Conservation (phyloP, 768 basidiomycete species). For the Artomyces pyxidatus region DNA sequence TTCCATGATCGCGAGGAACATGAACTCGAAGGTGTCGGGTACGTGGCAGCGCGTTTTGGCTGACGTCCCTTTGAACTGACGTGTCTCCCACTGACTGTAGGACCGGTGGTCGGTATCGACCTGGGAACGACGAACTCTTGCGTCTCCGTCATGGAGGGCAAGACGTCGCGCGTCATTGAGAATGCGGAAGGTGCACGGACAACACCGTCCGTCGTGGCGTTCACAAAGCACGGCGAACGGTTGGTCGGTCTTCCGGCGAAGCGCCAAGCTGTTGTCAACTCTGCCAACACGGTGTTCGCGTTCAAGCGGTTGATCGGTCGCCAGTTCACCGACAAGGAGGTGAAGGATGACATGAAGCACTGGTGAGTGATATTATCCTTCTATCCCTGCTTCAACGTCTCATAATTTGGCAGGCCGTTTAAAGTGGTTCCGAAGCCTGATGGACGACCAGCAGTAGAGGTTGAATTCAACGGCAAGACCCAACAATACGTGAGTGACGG, state of each 20-base stretch:
- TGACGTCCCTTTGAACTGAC: not conserved
- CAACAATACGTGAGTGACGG: constrained; percentile 62
- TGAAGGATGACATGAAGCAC: constrained; percentile 81
- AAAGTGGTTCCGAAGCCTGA: constrained; percentile 64
- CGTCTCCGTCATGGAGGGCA: constrained; percentile 92
- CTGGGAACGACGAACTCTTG: constrained; percentile 91
- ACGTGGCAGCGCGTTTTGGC: constrained; percentile 18
- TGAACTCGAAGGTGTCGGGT: constrained; percentile 94
- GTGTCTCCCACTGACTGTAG: constrained; percentile 26
- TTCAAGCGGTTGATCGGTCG: constrained; percentile 95
- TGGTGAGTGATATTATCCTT: constrained; percentile 41
- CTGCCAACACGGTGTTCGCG: constrained; percentile 86
- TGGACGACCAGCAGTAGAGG: constrained; percentile 72
- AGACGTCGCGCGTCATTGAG: constrained; percentile 91
- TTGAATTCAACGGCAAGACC: constrained; percentile 79
- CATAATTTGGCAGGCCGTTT: constrained; percentile 54
- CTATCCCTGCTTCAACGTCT: not conserved
- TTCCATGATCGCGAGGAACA: constrained; percentile 77
- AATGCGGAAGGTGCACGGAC: constrained; percentile 97
- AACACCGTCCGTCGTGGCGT: constrained; percentile 96
- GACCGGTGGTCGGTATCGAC: constrained; percentile 94
- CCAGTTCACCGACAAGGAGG: constrained; percentile 88
- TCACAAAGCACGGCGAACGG: constrained; percentile 97
- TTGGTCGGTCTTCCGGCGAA: constrained; percentile 94
- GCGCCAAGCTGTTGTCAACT: constrained; percentile 95